Evolutionary conservation across 306 rosid genomes (phyloP), one percentile per base, ranked within the genome.

Genomic region (Malus sylvestris): DNA sequence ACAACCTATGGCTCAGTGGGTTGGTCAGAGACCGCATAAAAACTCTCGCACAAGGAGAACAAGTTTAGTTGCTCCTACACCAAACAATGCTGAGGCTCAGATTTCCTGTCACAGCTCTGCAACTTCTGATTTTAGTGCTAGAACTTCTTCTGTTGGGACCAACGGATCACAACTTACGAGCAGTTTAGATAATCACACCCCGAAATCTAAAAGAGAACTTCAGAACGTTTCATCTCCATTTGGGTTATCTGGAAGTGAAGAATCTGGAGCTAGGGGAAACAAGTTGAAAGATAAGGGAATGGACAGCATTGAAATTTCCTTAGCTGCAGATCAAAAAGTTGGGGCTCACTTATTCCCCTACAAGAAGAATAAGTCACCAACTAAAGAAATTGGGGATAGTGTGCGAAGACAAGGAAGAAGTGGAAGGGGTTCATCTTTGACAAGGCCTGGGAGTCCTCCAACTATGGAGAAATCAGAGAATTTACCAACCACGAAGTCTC

Each of bases 21-120:
- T 72, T 87, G 98, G 98, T 79, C 98, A 90, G 90, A 87, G 97
- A 79, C 92, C 97, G 42, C 90, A 91, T 72, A 93, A 91, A 84
- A 88, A 80, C 76, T 90, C 98, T 68, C 97, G 98, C 61, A 52
- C 94, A 20, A 93, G 97, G 81, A 88, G 98, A 88, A 75, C 89
- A 72, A 91, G 88, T 79, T 87, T 88, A 58, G 87, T 93, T 67
- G 82, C 97, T 71, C 97, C 98, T 57, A 90, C 89, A 79, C 82
- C 93, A 22, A 87, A 92, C 63, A 79, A 73, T 76, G 81, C 79
- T 44, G 96, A 91, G 82, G 78, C 84, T 76, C 96, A 87, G 83
- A 83, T 84, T 70, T 83, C 93, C 76, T 78, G 91, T 49, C 93
- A 88, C 80, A 91, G 88, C 69, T 62, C 86, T 88, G 80, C 81